Conservation (phyloP, 768 basidiomycete species). For the Udeniomyces megalosporus region DNA sequence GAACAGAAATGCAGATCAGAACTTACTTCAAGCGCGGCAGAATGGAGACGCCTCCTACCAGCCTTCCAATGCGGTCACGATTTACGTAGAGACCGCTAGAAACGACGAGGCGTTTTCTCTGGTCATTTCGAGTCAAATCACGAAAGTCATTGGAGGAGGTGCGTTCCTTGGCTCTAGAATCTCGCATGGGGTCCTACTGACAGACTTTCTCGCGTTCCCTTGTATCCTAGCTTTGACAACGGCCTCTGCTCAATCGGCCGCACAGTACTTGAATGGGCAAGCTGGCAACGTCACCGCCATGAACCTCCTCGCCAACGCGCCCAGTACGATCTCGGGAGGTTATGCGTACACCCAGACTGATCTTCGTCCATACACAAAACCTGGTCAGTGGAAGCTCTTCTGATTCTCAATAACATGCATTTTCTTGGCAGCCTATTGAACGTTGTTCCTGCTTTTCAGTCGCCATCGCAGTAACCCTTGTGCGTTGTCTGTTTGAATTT, state of each 20-base stretch:
- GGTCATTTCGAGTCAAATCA: conserved; percentile 17
- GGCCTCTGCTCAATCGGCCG: neutral
- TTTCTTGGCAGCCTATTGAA: no score
- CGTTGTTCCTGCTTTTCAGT: conserved; percentile 16
- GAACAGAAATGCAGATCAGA: conserved; percentile 29
- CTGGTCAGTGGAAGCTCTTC: neutral
- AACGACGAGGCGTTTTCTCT: conserved; percentile 34
- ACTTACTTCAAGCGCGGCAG: conserved; percentile 28
- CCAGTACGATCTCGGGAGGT: conserved; percentile 30
- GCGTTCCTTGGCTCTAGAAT: neutral
- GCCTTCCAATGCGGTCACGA: conserved; percentile 28
- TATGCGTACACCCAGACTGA: conserved; percentile 32
- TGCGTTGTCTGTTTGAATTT: no score
- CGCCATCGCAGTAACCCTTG: conserved; percentile 34
- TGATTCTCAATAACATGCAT: no score
- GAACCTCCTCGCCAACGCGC: conserved; percentile 31
- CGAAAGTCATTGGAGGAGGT: conserved; percentile 8
- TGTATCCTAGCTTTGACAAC: neutral
- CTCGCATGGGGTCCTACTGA: neutral
- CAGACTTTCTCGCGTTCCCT: neutral
- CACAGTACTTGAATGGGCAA: conserved; percentile 17
- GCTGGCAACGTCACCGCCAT: conserved; percentile 33
- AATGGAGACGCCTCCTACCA: conserved; percentile 33
- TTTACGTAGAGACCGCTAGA: conserved; percentile 34
- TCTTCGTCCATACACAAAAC: conserved; percentile 30